These are phyloP conservation scores for Colletotrichum sp. DNA, from an alignment of 2,329 filamentous ascomycete species.

Conservation along the genomic window DNA sequence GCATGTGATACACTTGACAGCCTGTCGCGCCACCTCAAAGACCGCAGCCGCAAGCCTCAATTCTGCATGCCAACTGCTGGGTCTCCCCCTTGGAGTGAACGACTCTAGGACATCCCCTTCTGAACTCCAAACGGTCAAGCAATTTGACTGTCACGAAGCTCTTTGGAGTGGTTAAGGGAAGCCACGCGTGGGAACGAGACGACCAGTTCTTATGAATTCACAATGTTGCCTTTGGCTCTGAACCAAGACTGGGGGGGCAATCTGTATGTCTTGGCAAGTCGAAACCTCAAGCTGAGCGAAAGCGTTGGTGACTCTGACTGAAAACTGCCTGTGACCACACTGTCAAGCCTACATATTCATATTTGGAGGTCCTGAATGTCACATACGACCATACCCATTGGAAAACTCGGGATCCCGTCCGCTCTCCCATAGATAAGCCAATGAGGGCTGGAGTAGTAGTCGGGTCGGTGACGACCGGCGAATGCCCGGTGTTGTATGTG, in stretches of 20 bases:
- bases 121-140: not conserved
- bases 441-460: too few species aligned
- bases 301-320: not conserved
- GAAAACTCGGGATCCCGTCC: too few species aligned
- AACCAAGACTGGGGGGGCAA: not conserved
- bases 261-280: not conserved
- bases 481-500: not conserved
- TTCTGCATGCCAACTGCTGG: not conserved
- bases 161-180: not conserved
- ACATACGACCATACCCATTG: too few species aligned
- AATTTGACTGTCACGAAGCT: not conserved
- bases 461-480: too few species aligned
- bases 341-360: not conserved
- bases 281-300: not conserved
- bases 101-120: not conserved
- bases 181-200: not conserved
- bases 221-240: not conserved
- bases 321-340: not conserved
- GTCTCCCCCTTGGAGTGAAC: not conserved
- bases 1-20: not conserved
- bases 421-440: not conserved
- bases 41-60: not conserved
- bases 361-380: fast-evolving
- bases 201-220: not conserved
- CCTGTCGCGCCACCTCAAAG: not conserved